Conservation (phyloP, 805 yeast species). For the Schwanniomyces pseudopolymorphus region DNA sequence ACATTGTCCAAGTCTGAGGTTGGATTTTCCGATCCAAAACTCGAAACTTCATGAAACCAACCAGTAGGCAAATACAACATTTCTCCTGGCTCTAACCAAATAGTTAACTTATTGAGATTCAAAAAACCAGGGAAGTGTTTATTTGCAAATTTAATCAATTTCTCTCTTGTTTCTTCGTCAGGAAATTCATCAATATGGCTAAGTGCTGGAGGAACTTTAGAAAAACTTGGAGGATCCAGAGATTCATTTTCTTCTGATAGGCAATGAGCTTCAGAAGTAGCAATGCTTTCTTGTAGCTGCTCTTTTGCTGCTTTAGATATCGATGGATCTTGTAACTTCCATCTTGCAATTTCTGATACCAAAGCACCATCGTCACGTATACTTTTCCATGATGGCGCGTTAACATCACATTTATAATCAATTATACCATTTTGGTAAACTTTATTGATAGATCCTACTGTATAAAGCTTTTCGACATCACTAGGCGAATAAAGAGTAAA, state of each 20-base stretch:
- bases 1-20: constrained; percentile 18
- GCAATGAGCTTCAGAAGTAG: no score
- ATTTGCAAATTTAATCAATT: constrained; percentile 37
- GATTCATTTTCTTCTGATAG: not conserved
- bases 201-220: constrained; percentile 60
- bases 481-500: constrained; percentile 67
- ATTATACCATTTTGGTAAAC: constrained; percentile 65
- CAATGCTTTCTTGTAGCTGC: constrained; percentile 14
- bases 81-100: constrained; percentile 58
- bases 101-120: constrained; percentile 40
- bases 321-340: constrained; percentile 34
- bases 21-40: constrained; percentile 43
- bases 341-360: constrained; percentile 45
- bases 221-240: constrained; percentile 63
- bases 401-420: constrained; percentile 53
- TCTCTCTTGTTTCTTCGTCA: constrained; percentile 19
- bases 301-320: constrained; percentile 17
- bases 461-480: constrained; percentile 57
- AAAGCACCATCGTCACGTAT: constrained; percentile 64
- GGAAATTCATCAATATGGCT: constrained; percentile 57
- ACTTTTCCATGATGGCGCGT: constrained; percentile 63
- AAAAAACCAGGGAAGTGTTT: constrained; percentile 50
- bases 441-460: constrained; percentile 59
- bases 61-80: constrained; percentile 74
- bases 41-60: constrained; percentile 81